Conservation (phyloP, 2,329 filamentous ascomycete genomes). For the Colletotrichum simmondsii region DNA sequence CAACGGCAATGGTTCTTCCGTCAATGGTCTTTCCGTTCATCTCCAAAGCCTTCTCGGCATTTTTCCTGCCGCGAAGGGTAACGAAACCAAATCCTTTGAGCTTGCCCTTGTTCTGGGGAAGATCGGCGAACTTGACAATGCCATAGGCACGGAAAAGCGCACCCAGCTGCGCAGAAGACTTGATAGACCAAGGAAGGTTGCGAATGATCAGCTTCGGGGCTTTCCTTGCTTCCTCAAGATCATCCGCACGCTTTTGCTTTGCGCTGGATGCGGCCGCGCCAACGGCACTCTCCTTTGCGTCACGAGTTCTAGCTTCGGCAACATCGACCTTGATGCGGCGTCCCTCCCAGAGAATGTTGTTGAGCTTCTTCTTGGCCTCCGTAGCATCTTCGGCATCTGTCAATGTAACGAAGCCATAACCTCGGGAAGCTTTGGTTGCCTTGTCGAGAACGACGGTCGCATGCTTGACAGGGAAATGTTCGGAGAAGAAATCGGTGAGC, state of each 20-base stretch:
- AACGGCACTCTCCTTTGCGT: slow-evolving; percentile 48
- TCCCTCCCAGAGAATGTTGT: slow-evolving; percentile 82
- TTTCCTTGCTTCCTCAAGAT: slow-evolving; percentile 68
- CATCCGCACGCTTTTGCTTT: slow-evolving; percentile 68
- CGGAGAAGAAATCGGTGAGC: slow-evolving; percentile 90
- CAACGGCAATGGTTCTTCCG: slow-evolving; percentile 88
- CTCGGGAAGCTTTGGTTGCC: slow-evolving; percentile 86
- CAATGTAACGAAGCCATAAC: slow-evolving; percentile 97
- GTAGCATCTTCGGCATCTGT: slow-evolving; percentile 92
- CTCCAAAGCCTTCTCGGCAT: slow-evolving; percentile 89
- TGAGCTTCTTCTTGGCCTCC: slow-evolving; percentile 82
- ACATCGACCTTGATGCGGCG: slow-evolving; percentile 87
- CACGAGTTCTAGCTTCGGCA: slow-evolving; percentile 85
- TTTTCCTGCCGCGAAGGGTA: slow-evolving; percentile 85
- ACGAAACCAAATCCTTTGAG: slow-evolving; percentile 94
- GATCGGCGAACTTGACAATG: slow-evolving; percentile 87
- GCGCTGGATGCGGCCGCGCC: slow-evolving; percentile 50
- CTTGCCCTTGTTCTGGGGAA: slow-evolving; percentile 82
- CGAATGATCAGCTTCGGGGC: slow-evolving; percentile 86
- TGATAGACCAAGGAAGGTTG: slow-evolving; percentile 96
- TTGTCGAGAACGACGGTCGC: slow-evolving; percentile 92
- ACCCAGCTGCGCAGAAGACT: slow-evolving; percentile 82
- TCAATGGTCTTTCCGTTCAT: slow-evolving; percentile 93
- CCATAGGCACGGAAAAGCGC: slow-evolving; percentile 87
- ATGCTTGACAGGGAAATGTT: slow-evolving; percentile 95